Evolutionary conservation across 352 stramenopile species (phyloP), one percentile per base, ranked within the genome.

Genomic region (Pythium pectinolyticum): DNA sequence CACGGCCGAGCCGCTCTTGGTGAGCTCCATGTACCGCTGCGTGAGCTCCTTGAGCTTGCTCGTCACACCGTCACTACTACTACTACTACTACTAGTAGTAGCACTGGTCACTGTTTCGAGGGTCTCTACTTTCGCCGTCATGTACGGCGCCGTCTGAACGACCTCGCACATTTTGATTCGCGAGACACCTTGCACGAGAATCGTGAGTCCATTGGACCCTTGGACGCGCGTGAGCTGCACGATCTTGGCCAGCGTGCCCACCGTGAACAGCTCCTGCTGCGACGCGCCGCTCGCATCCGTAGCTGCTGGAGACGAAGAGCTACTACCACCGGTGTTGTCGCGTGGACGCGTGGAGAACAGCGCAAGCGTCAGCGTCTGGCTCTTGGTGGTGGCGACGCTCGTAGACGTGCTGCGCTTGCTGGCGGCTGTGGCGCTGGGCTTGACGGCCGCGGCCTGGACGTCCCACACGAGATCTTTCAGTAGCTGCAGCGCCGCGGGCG

Each of bases 381-480:
- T 82, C 25, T 71, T 63, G 11, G 67, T 25, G 35, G 46, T 11
- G 20, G 57, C 35, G 52, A 51, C 17, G 27, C 15, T 31, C 61
- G 35, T 37, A 24, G 34, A 53, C 46, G 64, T 30, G 54, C 39
- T 60, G 22, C 55, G 20, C 49, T 47, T 49, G 46, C 58, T 20
- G 63, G 67, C 34, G 24, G 46, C 56, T 10, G 72, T 75, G n/a
- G 74, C 63, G 61, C 80, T 86, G 47, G 70, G 50, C 59, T 63
- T 75, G 50, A 55, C 46, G 17, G 41, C 56, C 12, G 76, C n/a
- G n/a, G n/a, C 69, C 30, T 83, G 78, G 15, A 86, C 78, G 48
- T 92, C 80, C 84, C 80, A 92, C 19, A 92, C 75, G 10, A 90
- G 67, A 52, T 92, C 81, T 50, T 92, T 90, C 41, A 92, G 77